A percentile compares a stretch with the other conserved stretches of the same genome.
Conservation (phyloP, 306 rosid genomes). For the Astragalus glycyphyllos region DNA sequence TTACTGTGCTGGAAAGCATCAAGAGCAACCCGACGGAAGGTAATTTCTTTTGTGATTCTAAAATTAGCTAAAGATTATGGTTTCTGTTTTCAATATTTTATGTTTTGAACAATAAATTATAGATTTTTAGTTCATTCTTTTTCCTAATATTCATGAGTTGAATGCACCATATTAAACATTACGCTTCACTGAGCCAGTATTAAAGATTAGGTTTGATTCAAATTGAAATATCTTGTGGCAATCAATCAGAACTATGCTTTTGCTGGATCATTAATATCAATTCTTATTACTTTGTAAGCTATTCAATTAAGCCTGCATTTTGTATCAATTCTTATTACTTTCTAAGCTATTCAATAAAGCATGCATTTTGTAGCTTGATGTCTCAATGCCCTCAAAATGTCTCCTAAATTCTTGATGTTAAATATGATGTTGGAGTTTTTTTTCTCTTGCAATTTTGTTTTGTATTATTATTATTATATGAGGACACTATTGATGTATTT, state of each 20-base stretch:
- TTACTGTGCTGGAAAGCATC: slow-evolving; percentile 93
- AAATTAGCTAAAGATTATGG: slow-evolving; percentile 20
- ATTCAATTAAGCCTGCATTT: slow-evolving; percentile 30
- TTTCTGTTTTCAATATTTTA: not conserved
- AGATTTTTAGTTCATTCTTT: slow-evolving; percentile 11
- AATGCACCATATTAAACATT: slow-evolving; percentile 18
- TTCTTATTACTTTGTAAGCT: slow-evolving; percentile 5
- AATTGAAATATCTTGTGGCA: slow-evolving; percentile 17
- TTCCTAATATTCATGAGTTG: not conserved
- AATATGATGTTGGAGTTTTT: not conserved
- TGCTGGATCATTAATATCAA: slow-evolving; percentile 13
- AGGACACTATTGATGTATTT: slow-evolving; percentile 41
- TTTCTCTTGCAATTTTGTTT: not conserved
- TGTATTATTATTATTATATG: not conserved
- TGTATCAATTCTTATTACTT: slow-evolving; percentile 6
- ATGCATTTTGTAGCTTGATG: slow-evolving; percentile 14
- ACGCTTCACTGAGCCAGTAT: slow-evolving; percentile 20
- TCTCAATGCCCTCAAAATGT: slow-evolving; percentile 16
- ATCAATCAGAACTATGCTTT: not conserved
- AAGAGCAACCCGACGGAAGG: slow-evolving; percentile 82
- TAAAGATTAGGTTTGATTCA: slow-evolving; percentile 1
- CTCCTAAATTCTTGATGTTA: not conserved
- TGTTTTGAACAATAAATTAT: no score
- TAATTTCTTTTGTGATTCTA: slow-evolving; percentile 46
- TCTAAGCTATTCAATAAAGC: slow-evolving; percentile 12